phyloP scores from a whole-genome alignment of 441 rosid species.

The Biscutella laevigata region DNA sequence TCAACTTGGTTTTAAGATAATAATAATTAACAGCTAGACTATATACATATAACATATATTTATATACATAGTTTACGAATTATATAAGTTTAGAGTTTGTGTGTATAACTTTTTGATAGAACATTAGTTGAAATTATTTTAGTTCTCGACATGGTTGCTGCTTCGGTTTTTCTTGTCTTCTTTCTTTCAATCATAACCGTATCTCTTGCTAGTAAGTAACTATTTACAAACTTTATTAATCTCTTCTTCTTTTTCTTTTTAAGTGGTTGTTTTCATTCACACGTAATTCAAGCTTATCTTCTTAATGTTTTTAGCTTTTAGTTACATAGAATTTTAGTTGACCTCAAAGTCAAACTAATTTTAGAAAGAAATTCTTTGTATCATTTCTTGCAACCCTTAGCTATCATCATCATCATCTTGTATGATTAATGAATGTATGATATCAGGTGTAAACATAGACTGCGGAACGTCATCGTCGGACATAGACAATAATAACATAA shows the following conservation, averaged over 20 bases:
- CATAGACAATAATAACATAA: slow-evolving; percentile 18
- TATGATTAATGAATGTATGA: not conserved
- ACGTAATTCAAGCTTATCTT: no score
- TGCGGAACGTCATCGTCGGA: slow-evolving; percentile 36
- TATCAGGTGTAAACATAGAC: slow-evolving; percentile 32
- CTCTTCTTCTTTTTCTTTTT: no score
- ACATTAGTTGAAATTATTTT: not conserved
- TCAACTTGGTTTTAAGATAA: not conserved
- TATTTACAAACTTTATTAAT: not conserved
- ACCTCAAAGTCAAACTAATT: not conserved
- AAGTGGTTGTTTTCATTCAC: no score
- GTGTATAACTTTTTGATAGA: not conserved
- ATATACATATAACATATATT: not conserved
- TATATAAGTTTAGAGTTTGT: not conserved
- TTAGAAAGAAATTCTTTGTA: no score
- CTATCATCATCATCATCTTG: no score
- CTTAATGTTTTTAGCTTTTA: no score
- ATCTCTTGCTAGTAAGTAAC: slow-evolving; percentile 11
- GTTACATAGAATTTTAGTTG: no score
- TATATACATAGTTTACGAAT: not conserved
- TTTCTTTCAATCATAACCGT: not conserved
- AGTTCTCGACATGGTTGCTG: slow-evolving; percentile 3
- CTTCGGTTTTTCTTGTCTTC: not conserved
- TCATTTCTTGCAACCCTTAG: no score
- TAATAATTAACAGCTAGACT: not conserved